Evolutionary conservation across 306 rosid species (phyloP).

Genomic region (Castanea sativa): DNA sequence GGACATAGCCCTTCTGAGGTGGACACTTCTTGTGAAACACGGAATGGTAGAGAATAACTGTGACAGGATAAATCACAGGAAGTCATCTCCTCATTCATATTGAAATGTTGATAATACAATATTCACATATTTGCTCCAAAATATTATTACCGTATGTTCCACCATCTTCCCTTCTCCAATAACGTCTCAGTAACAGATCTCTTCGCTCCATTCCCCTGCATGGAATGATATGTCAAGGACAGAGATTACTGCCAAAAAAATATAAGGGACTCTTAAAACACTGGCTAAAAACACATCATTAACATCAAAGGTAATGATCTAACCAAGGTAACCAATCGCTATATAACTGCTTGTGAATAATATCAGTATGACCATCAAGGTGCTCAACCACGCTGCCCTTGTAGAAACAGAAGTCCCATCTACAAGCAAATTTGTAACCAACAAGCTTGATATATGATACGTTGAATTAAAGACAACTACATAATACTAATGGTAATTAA

Average conservation of each 20-base stretch:
- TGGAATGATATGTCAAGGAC: slow-evolving; percentile 28
- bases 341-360: slow-evolving; percentile 60
- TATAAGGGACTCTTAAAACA: not conserved
- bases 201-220: slow-evolving; percentile 83
- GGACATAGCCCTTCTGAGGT: slow-evolving; percentile 67
- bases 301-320: slow-evolving; percentile 17
- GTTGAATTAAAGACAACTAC: not conserved
- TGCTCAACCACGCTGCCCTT: slow-evolving; percentile 74
- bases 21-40: slow-evolving; percentile 69
- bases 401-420: slow-evolving; percentile 87
- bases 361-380: slow-evolving; percentile 92
- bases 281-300: not conserved
- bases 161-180: slow-evolving; percentile 96
- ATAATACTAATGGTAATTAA: not conserved
- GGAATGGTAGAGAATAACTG: slow-evolving; percentile 81
- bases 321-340: slow-evolving; percentile 91
- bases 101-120: not conserved
- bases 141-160: slow-evolving; percentile 81
- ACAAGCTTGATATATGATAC: not conserved
- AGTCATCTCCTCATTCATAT: not conserved
- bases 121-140: not conserved
- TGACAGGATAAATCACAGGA: slow-evolving; percentile 15
- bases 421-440: slow-evolving; percentile 32
- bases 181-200: slow-evolving; percentile 75
- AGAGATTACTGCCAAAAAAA: not conserved